These are phyloP conservation scores for Jackrogersella minutella DNA, from an alignment of 495 filamentous ascomycete genomes.

Conservation along the genomic window DNA sequence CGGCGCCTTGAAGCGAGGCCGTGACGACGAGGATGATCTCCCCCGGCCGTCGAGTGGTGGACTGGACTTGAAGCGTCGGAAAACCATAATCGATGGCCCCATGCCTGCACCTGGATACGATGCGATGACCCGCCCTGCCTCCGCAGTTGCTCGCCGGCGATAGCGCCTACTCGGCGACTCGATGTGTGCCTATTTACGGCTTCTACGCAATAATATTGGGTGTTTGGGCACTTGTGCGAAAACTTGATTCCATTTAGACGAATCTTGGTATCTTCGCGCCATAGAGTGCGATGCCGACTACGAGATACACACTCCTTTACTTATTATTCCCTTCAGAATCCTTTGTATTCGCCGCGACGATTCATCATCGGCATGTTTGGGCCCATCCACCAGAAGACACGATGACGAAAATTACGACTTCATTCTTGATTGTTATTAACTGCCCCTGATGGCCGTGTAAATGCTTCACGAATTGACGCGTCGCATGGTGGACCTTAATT, in stretches of 20 bases:
- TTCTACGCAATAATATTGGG: slow-evolving; percentile 33
- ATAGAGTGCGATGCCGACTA: slow-evolving; percentile 32
- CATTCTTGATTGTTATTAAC: slow-evolving; percentile 51
- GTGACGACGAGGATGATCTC: slow-evolving; percentile 77
- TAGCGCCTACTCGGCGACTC: slow-evolving; percentile 16
- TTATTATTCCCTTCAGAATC: slow-evolving; percentile 39
- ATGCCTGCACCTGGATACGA: slow-evolving; percentile 57
- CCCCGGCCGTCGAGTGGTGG: slow-evolving; percentile 73
- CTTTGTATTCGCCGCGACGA: slow-evolving; percentile 50
- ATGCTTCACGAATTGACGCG: slow-evolving; percentile 47
- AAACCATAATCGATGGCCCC: slow-evolving; percentile 70
- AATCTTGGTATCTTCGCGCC: slow-evolving; percentile 20
- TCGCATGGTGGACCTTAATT: slow-evolving; percentile 48
- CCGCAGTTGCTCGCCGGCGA: slow-evolving; percentile 52
- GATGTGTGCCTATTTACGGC: background rate
- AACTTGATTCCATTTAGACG: slow-evolving; percentile 35
- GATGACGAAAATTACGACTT: slow-evolving; percentile 55
- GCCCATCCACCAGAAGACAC: slow-evolving; percentile 42
- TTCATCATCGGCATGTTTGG: slow-evolving; percentile 45
- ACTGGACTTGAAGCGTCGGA: slow-evolving; percentile 81
- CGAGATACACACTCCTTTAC: slow-evolving; percentile 35
- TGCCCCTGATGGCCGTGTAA: slow-evolving; percentile 41
- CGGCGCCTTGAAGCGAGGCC: slow-evolving; percentile 77
- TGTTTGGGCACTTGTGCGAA: slow-evolving; percentile 39
- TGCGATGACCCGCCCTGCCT: slow-evolving; percentile 54